A percentile compares a stretch with the other conserved stretches of the same genome.
Evolutionary conservation across 345 rosid genomes (phyloP).

Genomic region (Gossypium thurberi): DNA sequence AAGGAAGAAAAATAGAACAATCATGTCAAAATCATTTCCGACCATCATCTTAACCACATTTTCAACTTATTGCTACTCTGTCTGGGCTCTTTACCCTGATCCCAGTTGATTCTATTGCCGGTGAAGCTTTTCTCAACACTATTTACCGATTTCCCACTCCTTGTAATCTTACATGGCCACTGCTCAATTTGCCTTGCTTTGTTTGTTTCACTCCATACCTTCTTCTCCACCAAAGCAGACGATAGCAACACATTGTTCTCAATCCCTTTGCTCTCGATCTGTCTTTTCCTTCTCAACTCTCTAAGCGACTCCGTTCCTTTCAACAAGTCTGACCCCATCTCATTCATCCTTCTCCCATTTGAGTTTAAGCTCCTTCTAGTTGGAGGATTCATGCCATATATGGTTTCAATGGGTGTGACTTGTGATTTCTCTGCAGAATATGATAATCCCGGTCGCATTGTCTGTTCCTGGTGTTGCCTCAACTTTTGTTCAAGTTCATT

Average conservation of each 20-base stretch:
- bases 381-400: slow-evolving; percentile 14
- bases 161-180: slow-evolving; percentile 26
- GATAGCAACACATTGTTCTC: slow-evolving; percentile 24
- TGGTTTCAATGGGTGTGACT: slow-evolving; percentile 24
- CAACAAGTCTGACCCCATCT: slow-evolving; percentile 22
- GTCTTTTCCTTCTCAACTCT: slow-evolving; percentile 30
- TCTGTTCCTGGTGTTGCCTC: slow-evolving; percentile 10
- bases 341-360: slow-evolving; percentile 9
- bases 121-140: slow-evolving; percentile 12
- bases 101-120: slow-evolving; percentile 14
- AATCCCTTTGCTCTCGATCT: slow-evolving; percentile 23
- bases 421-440: slow-evolving; percentile 12
- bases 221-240: slow-evolving; percentile 25
- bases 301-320: slow-evolving; percentile 35
- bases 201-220: slow-evolving; percentile 13
- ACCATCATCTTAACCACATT: slow-evolving; percentile 25
- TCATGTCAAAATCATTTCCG: neutral
- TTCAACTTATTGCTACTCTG: slow-evolving; percentile 22
- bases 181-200: slow-evolving; percentile 17
- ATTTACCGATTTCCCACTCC: slow-evolving; percentile 18
- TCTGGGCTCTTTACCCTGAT: slow-evolving; percentile 12
- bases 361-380: slow-evolving; percentile 20
- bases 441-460: neutral
- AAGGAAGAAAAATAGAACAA: too few species aligned
- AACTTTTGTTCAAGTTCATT: neutral